These are phyloP conservation scores for Mycena vitilis DNA, from an alignment of 768 basidiomycete species.

Conservation along the genomic window DNA sequence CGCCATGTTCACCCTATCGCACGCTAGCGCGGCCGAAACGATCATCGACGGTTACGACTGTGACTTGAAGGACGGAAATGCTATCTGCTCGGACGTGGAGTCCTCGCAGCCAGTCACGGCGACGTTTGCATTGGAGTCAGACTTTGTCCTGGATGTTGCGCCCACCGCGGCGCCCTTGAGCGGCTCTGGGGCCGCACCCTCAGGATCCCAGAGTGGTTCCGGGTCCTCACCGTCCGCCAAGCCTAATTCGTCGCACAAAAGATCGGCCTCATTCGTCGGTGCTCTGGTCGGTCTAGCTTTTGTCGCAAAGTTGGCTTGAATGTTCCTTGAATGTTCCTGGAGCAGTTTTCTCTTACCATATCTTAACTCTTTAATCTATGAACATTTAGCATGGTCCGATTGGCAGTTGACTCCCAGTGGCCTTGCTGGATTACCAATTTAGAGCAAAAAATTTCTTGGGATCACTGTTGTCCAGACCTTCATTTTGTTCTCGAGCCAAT, in stretches of 20 bases:
- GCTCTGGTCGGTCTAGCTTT: not conserved
- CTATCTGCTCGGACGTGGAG: conserved; percentile 37
- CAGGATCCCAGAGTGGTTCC: not conserved
- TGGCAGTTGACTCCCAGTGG: no score
- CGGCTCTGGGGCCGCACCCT: not conserved
- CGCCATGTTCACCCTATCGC: conserved; percentile 47
- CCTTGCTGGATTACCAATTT: no score
- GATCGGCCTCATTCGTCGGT: not conserved
- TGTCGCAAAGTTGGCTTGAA: not conserved
- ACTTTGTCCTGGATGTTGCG: conserved; percentile 41
- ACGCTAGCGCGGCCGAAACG: not conserved
- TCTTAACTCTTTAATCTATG: not conserved
- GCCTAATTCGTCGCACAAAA: not conserved
- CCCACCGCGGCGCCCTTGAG: conserved; percentile 4
- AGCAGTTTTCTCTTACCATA: not conserved
- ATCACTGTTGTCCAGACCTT: no score
- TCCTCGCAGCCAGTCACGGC: not conserved
- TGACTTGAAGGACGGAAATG: conserved; percentile 37
- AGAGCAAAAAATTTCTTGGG: no score
- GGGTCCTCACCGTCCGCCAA: not conserved
- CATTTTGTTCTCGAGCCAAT: no score
- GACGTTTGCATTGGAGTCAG: conserved; percentile 28
- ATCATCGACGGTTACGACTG: conserved; percentile 41
- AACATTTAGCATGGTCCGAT: no score
- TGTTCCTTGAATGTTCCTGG: no score